These are phyloP conservation scores for Phyllosticta citriasiana DNA, from an alignment of 2,329 filamentous ascomycete species.

Conservation along the genomic window DNA sequence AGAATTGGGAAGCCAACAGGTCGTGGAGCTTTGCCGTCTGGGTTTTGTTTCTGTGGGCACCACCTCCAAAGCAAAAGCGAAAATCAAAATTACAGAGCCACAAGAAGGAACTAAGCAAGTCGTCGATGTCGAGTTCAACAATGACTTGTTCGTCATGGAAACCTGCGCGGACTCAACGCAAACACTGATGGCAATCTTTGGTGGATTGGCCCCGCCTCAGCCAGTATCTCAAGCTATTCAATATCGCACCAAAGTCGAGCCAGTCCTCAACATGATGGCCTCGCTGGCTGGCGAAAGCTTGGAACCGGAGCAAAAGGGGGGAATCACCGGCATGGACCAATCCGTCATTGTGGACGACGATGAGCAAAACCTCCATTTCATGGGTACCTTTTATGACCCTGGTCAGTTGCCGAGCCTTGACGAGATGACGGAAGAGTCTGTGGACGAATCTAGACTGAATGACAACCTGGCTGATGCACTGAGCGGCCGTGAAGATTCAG, in stretches of 20 bases:
- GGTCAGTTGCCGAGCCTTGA: conserved; percentile 31
- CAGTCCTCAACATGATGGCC: conserved; percentile 76
- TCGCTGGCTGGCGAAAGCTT: conserved; percentile 87
- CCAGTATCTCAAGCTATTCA: conserved; percentile 74
- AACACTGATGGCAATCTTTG: conserved; percentile 70
- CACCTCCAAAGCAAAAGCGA: conserved; percentile 68
- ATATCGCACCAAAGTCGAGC: conserved; percentile 78
- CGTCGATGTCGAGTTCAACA: conserved; percentile 70
- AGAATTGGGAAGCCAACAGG: conserved; percentile 30
- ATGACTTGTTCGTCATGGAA: conserved; percentile 81
- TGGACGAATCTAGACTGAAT: conserved; percentile 33
- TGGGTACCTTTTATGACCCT: conserved; percentile 46
- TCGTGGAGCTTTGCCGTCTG: conserved; percentile 43
- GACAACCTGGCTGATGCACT: conserved; percentile 6
- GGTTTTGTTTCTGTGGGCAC: conserved; percentile 84
- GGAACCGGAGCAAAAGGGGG: conserved; percentile 44
- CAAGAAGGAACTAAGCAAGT: conserved; percentile 51
- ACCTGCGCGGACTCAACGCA: conserved; percentile 96
- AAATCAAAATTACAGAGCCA: conserved; percentile 50
- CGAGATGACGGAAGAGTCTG: conserved; percentile 18
- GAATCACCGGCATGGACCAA: conserved; percentile 31
- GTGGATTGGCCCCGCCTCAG: conserved; percentile 71
- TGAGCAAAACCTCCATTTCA: conserved; percentile 34
- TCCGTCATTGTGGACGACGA: conserved; percentile 31
- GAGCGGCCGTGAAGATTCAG: background rate